These are phyloP conservation scores for Thalassiosira livingstoniorum DNA, from an alignment of 352 stramenopile genomes.

Conservation along the genomic window DNA sequence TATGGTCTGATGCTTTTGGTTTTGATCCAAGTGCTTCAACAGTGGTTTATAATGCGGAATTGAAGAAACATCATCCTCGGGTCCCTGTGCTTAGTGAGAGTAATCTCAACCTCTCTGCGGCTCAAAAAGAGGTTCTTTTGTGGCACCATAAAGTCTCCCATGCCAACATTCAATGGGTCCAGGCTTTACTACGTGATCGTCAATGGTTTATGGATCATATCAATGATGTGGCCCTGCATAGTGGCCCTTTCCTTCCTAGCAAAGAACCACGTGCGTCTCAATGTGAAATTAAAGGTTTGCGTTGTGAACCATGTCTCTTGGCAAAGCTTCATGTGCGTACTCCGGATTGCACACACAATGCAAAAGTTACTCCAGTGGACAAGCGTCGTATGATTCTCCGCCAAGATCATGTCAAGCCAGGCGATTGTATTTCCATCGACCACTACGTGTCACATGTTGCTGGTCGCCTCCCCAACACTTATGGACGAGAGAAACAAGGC, in stretches of 20 bases:
- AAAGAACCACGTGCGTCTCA: neutral
- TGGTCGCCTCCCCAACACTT: constrained; percentile 32
- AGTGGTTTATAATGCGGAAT: too few relatives aligned
- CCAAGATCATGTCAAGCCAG: constrained; percentile 35
- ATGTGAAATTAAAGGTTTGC: neutral
- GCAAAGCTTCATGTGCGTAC: too few relatives aligned
- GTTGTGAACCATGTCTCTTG: neutral
- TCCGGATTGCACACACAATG: too few relatives aligned
- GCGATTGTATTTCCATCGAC: constrained; percentile 47
- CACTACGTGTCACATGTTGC: constrained; percentile 38
- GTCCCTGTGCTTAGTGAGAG: too few relatives aligned
- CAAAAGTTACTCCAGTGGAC: neutral
- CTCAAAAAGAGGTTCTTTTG: constrained; percentile 42
- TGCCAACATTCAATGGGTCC: neutral
- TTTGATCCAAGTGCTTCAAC: too few relatives aligned
- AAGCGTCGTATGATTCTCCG: too few relatives aligned
- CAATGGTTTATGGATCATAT: neutral
- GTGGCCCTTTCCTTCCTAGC: neutral
- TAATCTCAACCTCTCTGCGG: constrained; percentile 56
- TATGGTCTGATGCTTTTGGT: too few relatives aligned
- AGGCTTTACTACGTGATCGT: neutral
- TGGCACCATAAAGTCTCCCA: constrained; percentile 46
- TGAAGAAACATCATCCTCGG: too few relatives aligned
- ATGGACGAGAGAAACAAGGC: constrained; percentile 32
- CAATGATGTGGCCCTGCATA: too few relatives aligned